phyloP scores from a whole-genome alignment of 306 rosid species.

The Geum urbanum region DNA sequence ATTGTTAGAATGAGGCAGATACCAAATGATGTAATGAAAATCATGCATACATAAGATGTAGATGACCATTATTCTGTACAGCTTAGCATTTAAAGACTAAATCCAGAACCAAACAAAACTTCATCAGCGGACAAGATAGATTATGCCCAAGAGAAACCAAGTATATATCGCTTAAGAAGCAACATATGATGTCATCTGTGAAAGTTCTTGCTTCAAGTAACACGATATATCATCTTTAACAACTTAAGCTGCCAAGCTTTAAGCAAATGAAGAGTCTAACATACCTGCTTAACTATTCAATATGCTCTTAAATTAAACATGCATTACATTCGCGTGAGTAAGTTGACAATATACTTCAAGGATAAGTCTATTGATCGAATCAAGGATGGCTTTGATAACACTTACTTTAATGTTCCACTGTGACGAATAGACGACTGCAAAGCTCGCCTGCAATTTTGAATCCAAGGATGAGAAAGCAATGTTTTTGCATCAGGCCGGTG shows the following conservation, averaged over 20 bases:
- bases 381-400: constrained; percentile 20
- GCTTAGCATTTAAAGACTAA: neutral
- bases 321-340: neutral
- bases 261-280: neutral
- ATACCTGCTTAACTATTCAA: neutral
- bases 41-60: neutral
- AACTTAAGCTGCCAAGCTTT: neutral
- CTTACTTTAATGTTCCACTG: constrained; percentile 80
- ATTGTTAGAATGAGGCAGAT: neutral
- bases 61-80: neutral
- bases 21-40: neutral
- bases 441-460: constrained; percentile 71
- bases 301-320: neutral
- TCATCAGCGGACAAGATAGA: neutral
- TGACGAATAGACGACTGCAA: constrained; percentile 94
- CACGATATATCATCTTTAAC: neutral
- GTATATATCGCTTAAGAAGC: neutral
- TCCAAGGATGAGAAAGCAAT: constrained; percentile 94
- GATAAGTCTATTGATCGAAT: neutral
- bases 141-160: neutral
- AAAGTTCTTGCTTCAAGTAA: neutral
- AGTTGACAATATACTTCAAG: neutral
- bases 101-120: neutral
- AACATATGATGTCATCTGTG: neutral
- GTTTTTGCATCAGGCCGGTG: constrained; percentile 99